These are phyloP conservation scores for Thalassiosira livingstoniorum DNA, from an alignment of 352 stramenopile species.

Conservation along the genomic window DNA sequence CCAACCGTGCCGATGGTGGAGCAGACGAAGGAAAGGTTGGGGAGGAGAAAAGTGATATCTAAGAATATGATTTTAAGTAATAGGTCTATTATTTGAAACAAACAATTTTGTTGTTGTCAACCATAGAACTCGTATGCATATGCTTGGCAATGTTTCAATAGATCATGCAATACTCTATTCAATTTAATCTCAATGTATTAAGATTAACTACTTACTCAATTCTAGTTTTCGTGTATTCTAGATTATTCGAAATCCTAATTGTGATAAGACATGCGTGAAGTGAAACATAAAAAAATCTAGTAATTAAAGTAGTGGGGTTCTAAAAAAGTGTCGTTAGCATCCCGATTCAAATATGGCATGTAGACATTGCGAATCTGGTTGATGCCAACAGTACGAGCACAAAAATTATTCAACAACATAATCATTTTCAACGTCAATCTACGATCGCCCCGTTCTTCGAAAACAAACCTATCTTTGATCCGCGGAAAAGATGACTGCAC, in stretches of 20 bases:
- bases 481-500: background rate
- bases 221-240: background rate
- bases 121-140: background rate
- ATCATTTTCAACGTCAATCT: background rate
- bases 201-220: background rate
- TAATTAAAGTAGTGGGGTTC: background rate
- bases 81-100: background rate
- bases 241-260: background rate
- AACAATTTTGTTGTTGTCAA: background rate
- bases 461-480: background rate
- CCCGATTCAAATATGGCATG: background rate
- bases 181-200: background rate
- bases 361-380: slow-evolving; percentile 5
- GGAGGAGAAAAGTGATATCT: too few relatives aligned
- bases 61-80: background rate
- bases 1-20: too few relatives aligned
- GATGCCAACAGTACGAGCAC: background rate
- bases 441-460: background rate
- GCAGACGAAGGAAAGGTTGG: too few relatives aligned
- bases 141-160: background rate
- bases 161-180: background rate
- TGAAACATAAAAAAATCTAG: background rate
- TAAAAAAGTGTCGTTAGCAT: background rate
- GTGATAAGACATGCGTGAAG: background rate
- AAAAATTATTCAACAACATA: background rate